Base-by-base conservation (phyloP, 2,329 filamentous ascomycete species). In the Periconia sp. region DNA sequence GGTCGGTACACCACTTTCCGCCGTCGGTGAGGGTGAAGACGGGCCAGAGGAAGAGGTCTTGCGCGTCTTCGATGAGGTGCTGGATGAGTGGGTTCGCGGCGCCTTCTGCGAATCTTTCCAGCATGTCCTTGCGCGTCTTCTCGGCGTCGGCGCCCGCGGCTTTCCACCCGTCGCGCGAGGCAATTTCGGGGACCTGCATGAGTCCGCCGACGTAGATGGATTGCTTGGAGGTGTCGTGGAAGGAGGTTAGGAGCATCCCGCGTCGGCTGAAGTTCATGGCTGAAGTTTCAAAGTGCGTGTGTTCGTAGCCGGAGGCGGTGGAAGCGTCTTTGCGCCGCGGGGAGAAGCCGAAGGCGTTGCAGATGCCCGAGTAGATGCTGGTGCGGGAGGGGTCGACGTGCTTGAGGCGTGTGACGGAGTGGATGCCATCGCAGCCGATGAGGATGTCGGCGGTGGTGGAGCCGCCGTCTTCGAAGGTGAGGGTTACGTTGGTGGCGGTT, bases 381-480 rank as follows among this genome's bases (percentile, higher is more conserved):
- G 71, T 77, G 23, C 76, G 73, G 35, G 70, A 67, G 9, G 76
- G 76, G 58, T 79, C 76, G 50, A 78, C 75, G 56, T 78, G 76
- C 54, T 72, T 74, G 50, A 77, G 68, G 11, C 76, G 69, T 2
- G 76, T 71, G 45, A 74, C 71, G 43, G 70, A 75, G 63, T 78
- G 74, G 10, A 84, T 81, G 0, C 83, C 83, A 52, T 85, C 82
- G 3, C 82, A 82, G 6, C 81, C 82, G 11, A 85, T 60, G 0
- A 85, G 58, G 1, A 85, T 62, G 55, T 85, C 82, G 3, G 76
- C 81, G 1, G 67, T 59, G 3, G 76, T 63, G 1, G 59, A 63
- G 0, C 70, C 66, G 1, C 81, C 81, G 31, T 81, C 73, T 18
- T 77, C 76, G 1, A 84, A 74, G 1, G 69, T 76, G 0, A 85